Evolutionary conservation across 208 protist species (phyloP).

Genomic region (Trypanosoma brucei): DNA sequence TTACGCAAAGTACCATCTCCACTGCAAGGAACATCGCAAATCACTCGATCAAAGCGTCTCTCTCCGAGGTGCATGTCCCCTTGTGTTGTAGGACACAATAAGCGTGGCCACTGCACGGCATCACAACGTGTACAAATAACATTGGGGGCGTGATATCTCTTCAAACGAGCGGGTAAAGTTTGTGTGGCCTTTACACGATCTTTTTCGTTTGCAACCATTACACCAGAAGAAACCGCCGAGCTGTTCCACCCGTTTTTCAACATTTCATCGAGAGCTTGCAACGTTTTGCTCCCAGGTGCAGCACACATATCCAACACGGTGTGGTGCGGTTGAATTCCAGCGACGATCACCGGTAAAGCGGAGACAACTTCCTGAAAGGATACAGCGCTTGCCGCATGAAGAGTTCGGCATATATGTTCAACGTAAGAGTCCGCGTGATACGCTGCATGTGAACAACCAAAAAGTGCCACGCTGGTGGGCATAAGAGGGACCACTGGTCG

Average conservation of each 20-base stretch:
- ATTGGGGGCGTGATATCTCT: slow-evolving; percentile 86
- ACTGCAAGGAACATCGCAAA: slow-evolving; percentile 95
- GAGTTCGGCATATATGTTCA: slow-evolving; percentile 78
- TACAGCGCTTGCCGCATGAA: slow-evolving; percentile 77
- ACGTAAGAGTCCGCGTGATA: slow-evolving; percentile 67
- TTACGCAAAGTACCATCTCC: slow-evolving; percentile 95
- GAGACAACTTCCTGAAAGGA: slow-evolving; percentile 90
- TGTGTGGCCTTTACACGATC: slow-evolving; percentile 91
- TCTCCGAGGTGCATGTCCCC: slow-evolving; percentile 2
- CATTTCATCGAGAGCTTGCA: slow-evolving; percentile 86
- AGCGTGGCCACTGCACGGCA: slow-evolving; percentile 78
- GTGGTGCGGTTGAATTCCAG: slow-evolving; percentile 74
- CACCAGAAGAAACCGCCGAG: slow-evolving; percentile 35
- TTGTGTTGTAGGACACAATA: slow-evolving; percentile 50
- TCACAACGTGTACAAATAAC: slow-evolving; percentile 83
- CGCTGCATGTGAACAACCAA: slow-evolving; percentile 64
- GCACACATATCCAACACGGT: slow-evolving; percentile 88
- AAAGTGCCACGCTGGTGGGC: slow-evolving; percentile 34
- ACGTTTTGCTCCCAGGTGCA: slow-evolving; percentile 89
- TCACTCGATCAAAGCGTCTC: slow-evolving; percentile 83
- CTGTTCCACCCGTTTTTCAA: slow-evolving; percentile 33
- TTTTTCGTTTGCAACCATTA: slow-evolving; percentile 87
- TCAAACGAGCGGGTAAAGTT: slow-evolving; percentile 84
- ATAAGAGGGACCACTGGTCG: slow-evolving; percentile 28
- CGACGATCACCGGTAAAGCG: slow-evolving; percentile 69